phyloP scores from a whole-genome alignment of 805 yeast genomes.

The Kluyveromyces dobzhanskii region DNA sequence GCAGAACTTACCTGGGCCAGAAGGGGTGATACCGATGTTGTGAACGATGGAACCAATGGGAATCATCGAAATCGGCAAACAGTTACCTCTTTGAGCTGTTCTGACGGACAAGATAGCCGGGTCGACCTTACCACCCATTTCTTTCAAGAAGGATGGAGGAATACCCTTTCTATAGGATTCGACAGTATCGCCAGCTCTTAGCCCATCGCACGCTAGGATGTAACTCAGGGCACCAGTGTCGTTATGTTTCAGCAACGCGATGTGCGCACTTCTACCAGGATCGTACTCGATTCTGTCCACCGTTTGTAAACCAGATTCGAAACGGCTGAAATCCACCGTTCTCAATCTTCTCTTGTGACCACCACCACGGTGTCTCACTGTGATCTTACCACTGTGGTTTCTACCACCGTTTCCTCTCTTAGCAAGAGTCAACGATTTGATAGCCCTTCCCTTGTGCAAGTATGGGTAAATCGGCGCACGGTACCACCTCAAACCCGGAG shows the following conservation, averaged over 20 bases:
- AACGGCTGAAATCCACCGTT: conserved; percentile 67
- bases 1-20: conserved; percentile 81
- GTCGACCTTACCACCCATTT: conserved; percentile 88
- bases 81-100: conserved; percentile 88
- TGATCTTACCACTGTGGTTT: conserved; percentile 78
- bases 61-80: conserved; percentile 84
- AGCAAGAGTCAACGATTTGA: conserved; percentile 64
- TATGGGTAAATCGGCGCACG: conserved; percentile 81
- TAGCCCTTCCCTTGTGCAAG: conserved; percentile 78
- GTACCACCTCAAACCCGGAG: conserved; percentile 87
- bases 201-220: conserved; percentile 84
- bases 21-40: conserved; percentile 68
- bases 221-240: conserved; percentile 60
- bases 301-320: conserved; percentile 58
- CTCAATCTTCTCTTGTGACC: conserved; percentile 88
- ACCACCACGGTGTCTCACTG: conserved; percentile 94
- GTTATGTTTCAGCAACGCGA: conserved; percentile 70
- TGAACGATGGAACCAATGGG: conserved; percentile 93
- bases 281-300: conserved; percentile 91
- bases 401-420: conserved; percentile 77
- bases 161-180: conserved; percentile 87
- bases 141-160: conserved; percentile 61
- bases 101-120: conserved; percentile 84
- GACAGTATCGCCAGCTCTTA: conserved; percentile 85
- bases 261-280: conserved; percentile 89